Evolutionary conservation across 2,329 filamentous ascomycete genomes (phyloP).

Genomic region (Aspergillus brunneoviolaceus): DNA sequence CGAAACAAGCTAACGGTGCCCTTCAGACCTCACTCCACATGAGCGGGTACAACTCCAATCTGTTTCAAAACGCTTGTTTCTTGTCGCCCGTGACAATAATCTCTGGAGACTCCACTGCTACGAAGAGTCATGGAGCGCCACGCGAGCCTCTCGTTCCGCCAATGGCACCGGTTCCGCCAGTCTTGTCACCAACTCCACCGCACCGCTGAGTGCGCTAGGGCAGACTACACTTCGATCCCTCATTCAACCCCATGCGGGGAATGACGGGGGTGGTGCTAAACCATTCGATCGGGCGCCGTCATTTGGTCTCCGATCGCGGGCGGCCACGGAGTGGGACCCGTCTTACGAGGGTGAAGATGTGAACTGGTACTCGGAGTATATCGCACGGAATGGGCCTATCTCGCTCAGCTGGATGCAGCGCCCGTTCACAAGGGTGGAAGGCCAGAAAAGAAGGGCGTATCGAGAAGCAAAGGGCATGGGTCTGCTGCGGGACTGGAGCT

Average conservation of each 20-base stretch:
- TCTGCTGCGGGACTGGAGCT: conserved; percentile 57
- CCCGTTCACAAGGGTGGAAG: conserved; percentile 43
- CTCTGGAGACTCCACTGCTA: conserved; percentile 79
- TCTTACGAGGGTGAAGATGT: conserved; percentile 68
- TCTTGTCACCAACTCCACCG: conserved; percentile 46
- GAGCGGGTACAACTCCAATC: conserved; percentile 69
- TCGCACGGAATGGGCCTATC: conserved; percentile 75
- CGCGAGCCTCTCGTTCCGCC: conserved; percentile 34
- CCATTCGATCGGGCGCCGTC: conserved; percentile 18
- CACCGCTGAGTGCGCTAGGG: conserved; percentile 33
- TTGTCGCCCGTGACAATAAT: conserved; percentile 69
- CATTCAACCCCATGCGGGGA: conserved; percentile 29
- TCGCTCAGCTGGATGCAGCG: conserved; percentile 74
- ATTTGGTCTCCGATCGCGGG: conserved; percentile 30
- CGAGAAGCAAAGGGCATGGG: conserved; percentile 73
- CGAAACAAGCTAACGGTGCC: conserved; percentile 13
- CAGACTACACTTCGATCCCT: conserved; percentile 34
- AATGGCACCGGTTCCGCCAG: conserved; percentile 41
- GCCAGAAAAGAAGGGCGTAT: conserved; percentile 37
- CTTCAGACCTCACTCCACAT: conserved; percentile 59
- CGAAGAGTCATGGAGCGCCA: conserved; percentile 65
- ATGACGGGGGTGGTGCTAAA: neutral
- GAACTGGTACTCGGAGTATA: conserved; percentile 86
- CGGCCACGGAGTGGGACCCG: conserved; percentile 75
- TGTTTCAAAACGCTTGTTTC: conserved; percentile 65